Evolutionary conservation across 805 yeast genomes (phyloP), one percentile per base, ranked within the genome.

Genomic region (Starmerella gropengiesseri): DNA sequence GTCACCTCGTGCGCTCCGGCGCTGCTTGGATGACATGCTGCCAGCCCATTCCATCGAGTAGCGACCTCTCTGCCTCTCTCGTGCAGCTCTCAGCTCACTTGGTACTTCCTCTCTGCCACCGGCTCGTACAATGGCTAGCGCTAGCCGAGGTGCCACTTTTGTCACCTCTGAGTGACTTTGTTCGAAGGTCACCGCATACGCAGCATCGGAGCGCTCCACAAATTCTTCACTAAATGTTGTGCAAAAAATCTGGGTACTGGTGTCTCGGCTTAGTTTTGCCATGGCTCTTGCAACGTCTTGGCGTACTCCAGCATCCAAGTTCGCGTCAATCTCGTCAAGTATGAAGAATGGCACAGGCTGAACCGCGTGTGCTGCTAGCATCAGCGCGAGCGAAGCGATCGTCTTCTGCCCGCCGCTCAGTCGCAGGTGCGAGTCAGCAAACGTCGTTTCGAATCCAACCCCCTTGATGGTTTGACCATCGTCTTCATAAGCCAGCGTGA

Each of bases 291-390:
- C 95, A 17, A 91, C 94, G 0, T 95, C 75, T 0, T 82, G 73
- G 55, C 98, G 73, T 57, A 87, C 89, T 56, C 83, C 95, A 2
- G 94, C 75, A 62, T 91, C 98, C 49, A 91, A 68, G 53, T 89
- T 91, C 4, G 97, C 96, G 64, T 91, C 98, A 46, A 91, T 81
- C 65, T 91, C 98, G 62, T 91, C 98, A 61, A 91, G 89, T 36
- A 91, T 63, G 58, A 91, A 91, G 60, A 91, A 91, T 37, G 97
- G 96, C 7, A 96, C 96, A 9, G 97, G 97, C 53, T 91, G 97
- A 50, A 93, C 84, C 56, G 74, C 77, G 64, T 91, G 98, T 46
- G 89, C 84, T 4, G 98, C 96, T 45, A 91, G 69, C 51, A 91
- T 87, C 39, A 91, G 70, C 0, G 97, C 87, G 52, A 91, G 77